Conservation (phyloP, 148 eudicot species). For the Vaccinium corymbosum region DNA sequence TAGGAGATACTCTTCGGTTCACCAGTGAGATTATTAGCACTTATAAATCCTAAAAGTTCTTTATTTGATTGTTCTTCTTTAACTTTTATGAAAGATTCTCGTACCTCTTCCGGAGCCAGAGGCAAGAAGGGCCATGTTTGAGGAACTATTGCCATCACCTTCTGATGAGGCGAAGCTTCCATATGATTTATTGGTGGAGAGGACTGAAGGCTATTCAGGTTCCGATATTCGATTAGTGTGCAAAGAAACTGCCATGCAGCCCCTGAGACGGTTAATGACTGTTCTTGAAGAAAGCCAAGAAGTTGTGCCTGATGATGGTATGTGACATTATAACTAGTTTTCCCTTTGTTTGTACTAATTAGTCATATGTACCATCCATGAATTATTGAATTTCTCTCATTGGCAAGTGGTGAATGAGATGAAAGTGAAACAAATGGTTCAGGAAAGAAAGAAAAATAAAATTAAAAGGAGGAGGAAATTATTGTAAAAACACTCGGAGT, state of each 20-base stretch:
- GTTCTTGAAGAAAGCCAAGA: constrained; percentile 66
- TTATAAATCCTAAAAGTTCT: neutral
- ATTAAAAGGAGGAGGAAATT: neutral
- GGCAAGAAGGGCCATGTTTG: constrained; percentile 88
- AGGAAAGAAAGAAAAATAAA: neutral
- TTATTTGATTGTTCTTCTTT: neutral
- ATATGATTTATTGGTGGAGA: constrained; percentile 69
- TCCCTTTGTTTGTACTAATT: neutral
- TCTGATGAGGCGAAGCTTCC: constrained; percentile 55
- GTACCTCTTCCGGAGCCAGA: constrained; percentile 97
- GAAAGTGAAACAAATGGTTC: neutral
- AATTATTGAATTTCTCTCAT: neutral
- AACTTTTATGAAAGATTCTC: constrained; percentile 55
- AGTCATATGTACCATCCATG: neutral
- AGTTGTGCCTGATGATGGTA: constrained; percentile 81
- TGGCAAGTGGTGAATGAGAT: constrained; percentile 5
- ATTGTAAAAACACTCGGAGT: neutral
- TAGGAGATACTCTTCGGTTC: constrained; percentile 22
- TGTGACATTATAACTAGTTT: constrained; percentile 13
- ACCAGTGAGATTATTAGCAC: constrained; percentile 7
- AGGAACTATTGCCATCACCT: constrained; percentile 67
- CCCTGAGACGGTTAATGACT: constrained; percentile 77
- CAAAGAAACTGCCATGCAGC: constrained; percentile 99
- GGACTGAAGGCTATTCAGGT: constrained; percentile 86
- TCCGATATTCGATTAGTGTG: constrained; percentile 89